A percentile compares a stretch with the other conserved stretches of the same genome.
Evolutionary conservation across 2,329 filamentous ascomycete species (phyloP).

Genomic region (Xylariaceae sp.): DNA sequence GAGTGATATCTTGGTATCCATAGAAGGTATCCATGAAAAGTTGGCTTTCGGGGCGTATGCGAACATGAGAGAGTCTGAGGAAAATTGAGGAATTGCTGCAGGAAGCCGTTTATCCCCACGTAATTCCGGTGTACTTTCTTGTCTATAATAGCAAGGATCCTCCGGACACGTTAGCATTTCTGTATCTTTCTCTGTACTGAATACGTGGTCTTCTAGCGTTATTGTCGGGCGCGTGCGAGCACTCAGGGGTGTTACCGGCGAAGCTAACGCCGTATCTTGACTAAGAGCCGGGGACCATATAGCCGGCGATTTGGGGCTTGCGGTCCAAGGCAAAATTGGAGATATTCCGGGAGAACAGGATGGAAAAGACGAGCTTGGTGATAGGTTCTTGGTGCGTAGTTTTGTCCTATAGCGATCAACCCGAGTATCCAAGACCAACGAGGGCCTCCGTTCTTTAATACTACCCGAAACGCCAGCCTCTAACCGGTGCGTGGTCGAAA

Average conservation of each 20-base stretch:
- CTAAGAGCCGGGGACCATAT: constrained; percentile 40
- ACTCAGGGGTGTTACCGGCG: constrained; percentile 41
- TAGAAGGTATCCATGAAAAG: constrained; percentile 33
- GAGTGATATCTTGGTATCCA: constrained; percentile 35
- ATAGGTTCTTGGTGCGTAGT: constrained; percentile 26
- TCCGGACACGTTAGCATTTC: constrained; percentile 26
- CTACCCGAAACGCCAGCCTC: constrained; percentile 8
- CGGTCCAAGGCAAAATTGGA: constrained; percentile 44
- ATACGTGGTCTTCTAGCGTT: constrained; percentile 30
- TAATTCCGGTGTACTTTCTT: constrained; percentile 39
- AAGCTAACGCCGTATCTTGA: constrained; percentile 43
- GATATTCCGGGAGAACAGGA: constrained; percentile 42
- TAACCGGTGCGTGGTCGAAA: constrained; percentile 12
- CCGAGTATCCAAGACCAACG: constrained; percentile 32
- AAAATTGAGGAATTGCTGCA: constrained; percentile 31
- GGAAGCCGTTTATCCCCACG: constrained; percentile 40
- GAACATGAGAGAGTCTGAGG: constrained; percentile 37
- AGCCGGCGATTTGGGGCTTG: constrained; percentile 27
- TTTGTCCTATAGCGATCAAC: constrained; percentile 28
- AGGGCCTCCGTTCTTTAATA: constrained; percentile 26
- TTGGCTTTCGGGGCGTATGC: constrained; percentile 34
- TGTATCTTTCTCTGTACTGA: constrained; percentile 24
- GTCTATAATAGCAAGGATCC: constrained; percentile 28
- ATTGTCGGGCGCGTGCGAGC: constrained; percentile 26
- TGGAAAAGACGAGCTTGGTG: constrained; percentile 35